These are phyloP conservation scores for Coelastrella sp. DNA, from an alignment of 139 green algal species.

Conservation along the genomic window DNA sequence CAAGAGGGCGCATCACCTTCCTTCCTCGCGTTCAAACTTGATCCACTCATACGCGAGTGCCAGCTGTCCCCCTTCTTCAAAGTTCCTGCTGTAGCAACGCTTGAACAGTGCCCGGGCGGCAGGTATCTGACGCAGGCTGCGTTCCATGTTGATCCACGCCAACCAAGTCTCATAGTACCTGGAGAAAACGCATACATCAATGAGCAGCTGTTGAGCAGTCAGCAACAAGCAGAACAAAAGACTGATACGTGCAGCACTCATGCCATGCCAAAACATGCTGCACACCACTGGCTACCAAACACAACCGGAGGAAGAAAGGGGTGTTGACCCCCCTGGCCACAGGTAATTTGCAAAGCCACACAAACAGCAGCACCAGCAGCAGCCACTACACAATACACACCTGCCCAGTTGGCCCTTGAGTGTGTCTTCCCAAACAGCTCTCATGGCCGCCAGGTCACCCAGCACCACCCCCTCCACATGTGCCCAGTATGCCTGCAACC, in stretches of 20 bases:
- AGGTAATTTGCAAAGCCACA: not conserved
- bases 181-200: not conserved
- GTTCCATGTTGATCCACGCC: conserved; percentile 75
- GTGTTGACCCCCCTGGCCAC: no score
- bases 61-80: conserved; percentile 68
- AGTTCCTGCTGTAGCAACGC: conserved; percentile 63
- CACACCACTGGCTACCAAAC: no score
- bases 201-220: not conserved
- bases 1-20: conserved; percentile 53
- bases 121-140: conserved; percentile 52
- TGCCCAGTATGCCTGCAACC: conserved; percentile 78
- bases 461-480: conserved; percentile 72
- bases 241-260: no score
- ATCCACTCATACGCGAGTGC: conserved; percentile 82
- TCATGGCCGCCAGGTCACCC: conserved; percentile 62
- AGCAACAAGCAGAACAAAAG: not conserved
- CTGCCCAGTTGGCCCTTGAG: conserved; percentile 61
- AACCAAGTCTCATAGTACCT: conserved; percentile 74
- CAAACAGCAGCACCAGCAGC: not conserved
- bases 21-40: conserved; percentile 89
- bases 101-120: conserved; percentile 72
- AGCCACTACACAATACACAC: not conserved
- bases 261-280: no score
- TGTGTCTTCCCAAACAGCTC: conserved; percentile 79
- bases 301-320: no score